A percentile compares a stretch with the other conserved stretches of the same genome.
Conservation (phyloP, 345 rosid species). For the Populus euphratica region DNA sequence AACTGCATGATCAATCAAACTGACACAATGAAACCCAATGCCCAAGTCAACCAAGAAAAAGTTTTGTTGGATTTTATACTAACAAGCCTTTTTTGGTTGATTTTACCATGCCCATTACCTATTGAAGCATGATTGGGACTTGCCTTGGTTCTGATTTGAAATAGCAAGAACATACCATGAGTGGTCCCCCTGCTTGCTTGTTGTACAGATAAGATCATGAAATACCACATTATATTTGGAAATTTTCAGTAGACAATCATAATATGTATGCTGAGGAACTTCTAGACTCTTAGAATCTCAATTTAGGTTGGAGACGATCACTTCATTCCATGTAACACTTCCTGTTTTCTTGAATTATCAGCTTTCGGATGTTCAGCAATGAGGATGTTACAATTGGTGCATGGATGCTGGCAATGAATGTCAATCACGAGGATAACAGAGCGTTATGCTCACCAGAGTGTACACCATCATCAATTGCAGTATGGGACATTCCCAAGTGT, state of each 20-base stretch:
- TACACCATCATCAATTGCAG: constrained; percentile 62
- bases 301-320: neutral
- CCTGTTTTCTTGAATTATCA: constrained; percentile 31
- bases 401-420: constrained; percentile 99
- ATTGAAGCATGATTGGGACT: neutral
- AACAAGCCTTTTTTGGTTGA: neutral
- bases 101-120: neutral
- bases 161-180: neutral
- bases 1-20: neutral
- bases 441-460: constrained; percentile 70
- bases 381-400: constrained; percentile 96
- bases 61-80: neutral
- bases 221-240: neutral
- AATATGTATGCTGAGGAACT: neutral
- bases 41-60: neutral
- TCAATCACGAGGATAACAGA: constrained; percentile 69
- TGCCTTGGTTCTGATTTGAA: neutral
- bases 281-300: neutral
- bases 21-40: neutral
- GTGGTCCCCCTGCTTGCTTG: neutral
- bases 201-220: neutral
- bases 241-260: neutral
- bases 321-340: neutral
- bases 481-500: constrained; percentile 94
- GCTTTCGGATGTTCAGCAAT: constrained; percentile 95